Percentiles rank a stretch among this genome's conserved stretches.
Conservation (phyloP, 1,284 basidiomycete species). For the Trichosporon coremiiforme region DNA sequence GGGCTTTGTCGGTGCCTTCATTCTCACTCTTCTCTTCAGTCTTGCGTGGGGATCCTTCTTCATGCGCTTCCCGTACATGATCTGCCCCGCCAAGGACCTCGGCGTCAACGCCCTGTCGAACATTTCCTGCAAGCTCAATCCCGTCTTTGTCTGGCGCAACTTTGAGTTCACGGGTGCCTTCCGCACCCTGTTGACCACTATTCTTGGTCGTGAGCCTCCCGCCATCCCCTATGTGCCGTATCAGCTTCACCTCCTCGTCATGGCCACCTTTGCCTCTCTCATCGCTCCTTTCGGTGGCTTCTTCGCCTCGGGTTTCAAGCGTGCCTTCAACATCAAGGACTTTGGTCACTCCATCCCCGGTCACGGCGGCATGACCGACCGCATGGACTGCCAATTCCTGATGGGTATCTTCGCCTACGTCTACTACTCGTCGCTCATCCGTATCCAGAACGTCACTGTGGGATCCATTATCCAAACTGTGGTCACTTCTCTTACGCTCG, state of each 20-base stretch:
- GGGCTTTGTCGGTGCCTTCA: constrained; percentile 97
- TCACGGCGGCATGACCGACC: constrained; percentile 98
- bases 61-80: constrained; percentile 97
- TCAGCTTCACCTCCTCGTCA: constrained; percentile 86
- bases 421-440: constrained; percentile 86
- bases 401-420: constrained; percentile 99
- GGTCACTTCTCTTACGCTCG: constrained; percentile 77
- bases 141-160: constrained; percentile 84
- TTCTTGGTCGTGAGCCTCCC: constrained; percentile 62
- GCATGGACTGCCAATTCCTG: constrained; percentile 99
- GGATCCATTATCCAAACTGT: constrained; percentile 86
- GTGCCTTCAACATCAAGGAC: constrained; percentile 98
- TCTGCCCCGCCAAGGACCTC: constrained; percentile 92
- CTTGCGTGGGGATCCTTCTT: constrained; percentile 91
- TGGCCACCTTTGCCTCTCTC: constrained; percentile 92
- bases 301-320: constrained; percentile 99
- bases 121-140: constrained; percentile 81
- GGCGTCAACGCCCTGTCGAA: constrained; percentile 85
- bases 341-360: constrained; percentile 98
- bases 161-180: constrained; percentile 72
- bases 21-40: constrained; percentile 88
- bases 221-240: constrained; percentile 86
- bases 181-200: constrained; percentile 64
- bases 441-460: constrained; percentile 80
- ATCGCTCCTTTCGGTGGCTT: constrained; percentile 99